Base-by-base conservation (phyloP, 2,329 filamentous ascomycete genomes). In the Aspergillus tubingensis region DNA sequence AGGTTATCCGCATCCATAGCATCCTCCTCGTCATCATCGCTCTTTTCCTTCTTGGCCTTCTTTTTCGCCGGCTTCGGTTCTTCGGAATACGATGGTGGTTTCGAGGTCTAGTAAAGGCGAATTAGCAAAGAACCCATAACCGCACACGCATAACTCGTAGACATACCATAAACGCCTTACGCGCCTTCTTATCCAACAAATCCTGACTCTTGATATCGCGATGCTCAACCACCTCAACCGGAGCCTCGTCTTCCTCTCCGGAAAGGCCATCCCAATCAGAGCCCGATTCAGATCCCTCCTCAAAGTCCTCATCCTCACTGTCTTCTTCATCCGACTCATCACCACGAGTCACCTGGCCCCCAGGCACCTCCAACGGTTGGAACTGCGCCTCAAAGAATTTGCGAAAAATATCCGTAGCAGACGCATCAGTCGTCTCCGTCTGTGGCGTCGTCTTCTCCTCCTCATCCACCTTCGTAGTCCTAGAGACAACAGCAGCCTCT, bases 331-430 rank as follows among this genome's bases (percentile, higher is more conserved):
- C 32, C 30, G 57, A 59, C 19, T 70, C 65, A 7, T 65, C 50
- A 10, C 56, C 44, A 13, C 61, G 53, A 11, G 43, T 32, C 5
- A 62, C 43, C 38, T 58, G 65, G 38, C 61, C 58, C 13, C 54
- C 54, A 43, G 66, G 63, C 44, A 64, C 74, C 43, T 81, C 81
- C 41, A 96, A 76, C 8, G 94, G 92, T 72, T 87, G 86, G 79
- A 97, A 98, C 72, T 90, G 88, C 27, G 91, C 86, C 77, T 97
- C 95, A 72, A 98, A 98, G 73, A 94, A 90, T 67, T 86, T 86
- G 60, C 88, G 87, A 70, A 99, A 91, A 60, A 93, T 84, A 58
- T 89, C 91, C 67, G 91, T 87, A 11, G 90, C 83, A 60, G 88
- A 83, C 65, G 85, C 80, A 43, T 79, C 74, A 1, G 69, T 59